Base-by-base conservation (phyloP, 805 yeast genomes). In the Metschnikowia sp. region DNA sequence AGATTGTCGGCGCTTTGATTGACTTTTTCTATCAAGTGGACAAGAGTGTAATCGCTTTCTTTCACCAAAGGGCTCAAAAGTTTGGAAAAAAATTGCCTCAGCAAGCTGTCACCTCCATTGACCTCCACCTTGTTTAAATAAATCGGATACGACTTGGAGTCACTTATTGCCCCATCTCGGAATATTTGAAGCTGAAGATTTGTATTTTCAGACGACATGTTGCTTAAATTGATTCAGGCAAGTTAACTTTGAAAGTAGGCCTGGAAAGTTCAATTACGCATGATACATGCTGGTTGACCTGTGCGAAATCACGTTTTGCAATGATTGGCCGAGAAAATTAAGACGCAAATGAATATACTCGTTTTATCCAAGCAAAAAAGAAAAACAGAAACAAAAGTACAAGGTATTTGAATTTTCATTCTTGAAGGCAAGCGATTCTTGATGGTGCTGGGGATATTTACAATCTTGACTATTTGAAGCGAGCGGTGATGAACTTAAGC, bases 11-110 rank as follows among this genome's bases (percentile, higher is more conserved):
- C 63, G 12, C 75, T 60, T 4, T 50, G 44, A 8, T 62, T 60
- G 38, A 77, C 55, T 11, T 61, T 57, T 10, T 62, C 58, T 8
- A 75, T 58, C 44, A 79, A 64, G 44, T 70, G 70, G 19, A 64
- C 68, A 48, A 79, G 60, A 3, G 81, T 74, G 47, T 67, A 70
- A 52, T 72, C 76, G 47, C 70, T 61, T 3, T 59, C 63, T n/a
- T 65, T 64, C 11, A 71, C 58, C 36, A 77, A 65, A 8, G 80
- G 79, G 10, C 64, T 58, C 38, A 79, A 70, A 31, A 79, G 64
- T 49, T 74, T 74, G 44, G 66, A 56, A 63, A 77, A 77, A 56
- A 77, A 75, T 13, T 68, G 70, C 37, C 67, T 66, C 30, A 79
- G 66, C 51, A 79, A 70, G n/a, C 64, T 58, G 45, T 70, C 73